Percentiles rank a stretch among this genome's conserved stretches.
phyloP scores from a whole-genome alignment of 2,329 filamentous ascomycete genomes.

The Dactylellina sp. region DNA sequence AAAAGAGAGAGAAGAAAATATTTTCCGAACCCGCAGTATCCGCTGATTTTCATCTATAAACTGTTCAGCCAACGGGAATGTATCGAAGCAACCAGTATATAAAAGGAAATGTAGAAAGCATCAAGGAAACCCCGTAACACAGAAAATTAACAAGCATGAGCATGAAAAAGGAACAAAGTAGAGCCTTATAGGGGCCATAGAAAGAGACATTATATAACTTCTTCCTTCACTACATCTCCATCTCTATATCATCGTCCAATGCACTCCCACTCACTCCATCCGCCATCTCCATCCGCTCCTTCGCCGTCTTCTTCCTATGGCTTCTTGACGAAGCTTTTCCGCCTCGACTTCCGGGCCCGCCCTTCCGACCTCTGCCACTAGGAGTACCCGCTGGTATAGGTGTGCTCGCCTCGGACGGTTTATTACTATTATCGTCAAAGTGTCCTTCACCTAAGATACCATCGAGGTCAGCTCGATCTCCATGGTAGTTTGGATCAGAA shows the following conservation, averaged over 20 bases:
- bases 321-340: constrained; percentile 66
- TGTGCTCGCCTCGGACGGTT: constrained; percentile 86
- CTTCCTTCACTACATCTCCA: constrained; percentile 40
- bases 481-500: too few relatives aligned
- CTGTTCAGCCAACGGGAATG: too few relatives aligned
- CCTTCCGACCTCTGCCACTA: constrained; percentile 65
- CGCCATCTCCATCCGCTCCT: constrained; percentile 76
- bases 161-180: too few relatives aligned
- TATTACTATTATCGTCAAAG: constrained; percentile 86
- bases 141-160: too few relatives aligned
- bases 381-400: constrained; percentile 72
- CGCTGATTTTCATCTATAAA: too few relatives aligned
- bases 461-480: constrained; percentile 52
- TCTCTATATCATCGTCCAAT: constrained; percentile 41
- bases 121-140: too few relatives aligned
- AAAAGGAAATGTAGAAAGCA: too few relatives aligned
- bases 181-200: too few relatives aligned
- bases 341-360: constrained; percentile 70
- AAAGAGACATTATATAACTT: too few relatives aligned
- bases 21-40: too few relatives aligned
- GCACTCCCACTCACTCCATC: constrained; percentile 66
- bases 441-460: constrained; percentile 83
- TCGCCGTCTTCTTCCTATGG: constrained; percentile 70
- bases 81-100: too few relatives aligned
- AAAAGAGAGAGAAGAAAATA: background rate